phyloP scores from a whole-genome alignment of 441 rosid genomes.

The Croton laevigatus region DNA sequence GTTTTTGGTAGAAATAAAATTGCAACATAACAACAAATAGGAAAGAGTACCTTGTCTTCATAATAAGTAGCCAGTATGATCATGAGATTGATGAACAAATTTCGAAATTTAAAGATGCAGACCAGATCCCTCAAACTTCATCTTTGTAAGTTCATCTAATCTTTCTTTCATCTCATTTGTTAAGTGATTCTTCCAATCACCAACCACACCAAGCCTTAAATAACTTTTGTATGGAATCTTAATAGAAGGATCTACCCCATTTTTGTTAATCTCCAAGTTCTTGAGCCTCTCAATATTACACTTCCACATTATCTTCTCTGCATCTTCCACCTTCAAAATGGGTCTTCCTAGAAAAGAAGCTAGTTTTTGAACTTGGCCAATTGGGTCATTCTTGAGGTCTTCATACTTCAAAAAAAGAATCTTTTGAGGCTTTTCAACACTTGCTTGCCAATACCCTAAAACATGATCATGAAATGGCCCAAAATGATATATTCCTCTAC shows the following conservation, averaged over 20 bases:
- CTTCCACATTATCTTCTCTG: neutral
- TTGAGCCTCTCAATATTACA: slow-evolving; percentile 18
- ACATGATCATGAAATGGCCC: slow-evolving; percentile 29
- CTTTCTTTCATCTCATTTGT: slow-evolving; percentile 20
- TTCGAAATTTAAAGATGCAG: neutral
- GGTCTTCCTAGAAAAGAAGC: slow-evolving; percentile 8
- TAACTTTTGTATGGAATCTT: neutral
- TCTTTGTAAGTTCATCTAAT: no score
- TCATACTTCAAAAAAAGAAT: slow-evolving; percentile 24
- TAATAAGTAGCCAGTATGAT: no score
- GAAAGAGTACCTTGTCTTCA: no score
- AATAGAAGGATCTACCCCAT: slow-evolving; percentile 12
- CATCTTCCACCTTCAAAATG: neutral
- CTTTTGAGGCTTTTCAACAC: slow-evolving; percentile 7
- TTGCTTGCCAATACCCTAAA: slow-evolving; percentile 17
- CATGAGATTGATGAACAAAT: neutral
- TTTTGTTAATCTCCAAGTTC: slow-evolving; percentile 18
- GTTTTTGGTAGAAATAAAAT: no score
- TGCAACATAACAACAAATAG: no score
- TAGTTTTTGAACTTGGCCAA: slow-evolving; percentile 8
- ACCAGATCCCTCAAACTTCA: slow-evolving; percentile 28
- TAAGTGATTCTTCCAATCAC: slow-evolving; percentile 29
- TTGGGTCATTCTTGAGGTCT: slow-evolving; percentile 18
- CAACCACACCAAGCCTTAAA: slow-evolving; percentile 30
- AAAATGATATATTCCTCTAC: slow-evolving; percentile 12